phyloP scores from a whole-genome alignment of 345 rosid species.

The Arabidopsis suecica region DNA sequence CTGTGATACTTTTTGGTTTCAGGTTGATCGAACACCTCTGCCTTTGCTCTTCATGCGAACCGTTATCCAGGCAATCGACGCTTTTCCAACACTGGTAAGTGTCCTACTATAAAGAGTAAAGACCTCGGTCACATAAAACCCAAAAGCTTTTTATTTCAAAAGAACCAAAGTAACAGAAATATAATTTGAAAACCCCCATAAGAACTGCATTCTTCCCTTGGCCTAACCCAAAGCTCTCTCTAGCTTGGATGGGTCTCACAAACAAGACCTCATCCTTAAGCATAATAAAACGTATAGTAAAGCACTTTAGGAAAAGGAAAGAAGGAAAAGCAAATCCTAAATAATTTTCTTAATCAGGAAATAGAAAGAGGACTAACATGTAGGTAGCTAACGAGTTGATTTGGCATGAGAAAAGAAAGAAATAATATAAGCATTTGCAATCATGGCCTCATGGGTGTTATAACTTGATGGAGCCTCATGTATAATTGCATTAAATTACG shows the following conservation, averaged over 20 bases:
- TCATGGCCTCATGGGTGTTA: not conserved
- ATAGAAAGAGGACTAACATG: slow-evolving; percentile 14
- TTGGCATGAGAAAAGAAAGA: not conserved
- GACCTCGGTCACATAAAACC: slow-evolving; percentile 1
- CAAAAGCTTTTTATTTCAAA: not conserved
- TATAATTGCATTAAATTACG: slow-evolving; percentile 10
- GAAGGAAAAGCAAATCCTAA: slow-evolving; percentile 4
- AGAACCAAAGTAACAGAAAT: slow-evolving; percentile 14
- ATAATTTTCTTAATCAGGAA: not conserved
- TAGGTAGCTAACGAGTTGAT: not conserved
- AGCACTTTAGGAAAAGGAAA: not conserved
- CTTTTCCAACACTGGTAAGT: slow-evolving; percentile 89
- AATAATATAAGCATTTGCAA: not conserved
- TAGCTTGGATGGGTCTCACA: slow-evolving; percentile 22
- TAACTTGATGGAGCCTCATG: slow-evolving; percentile 16
- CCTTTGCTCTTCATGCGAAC: slow-evolving; percentile 99
- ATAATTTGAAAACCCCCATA: slow-evolving; percentile 7
- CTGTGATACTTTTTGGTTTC: slow-evolving; percentile 45
- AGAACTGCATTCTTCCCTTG: slow-evolving; percentile 10
- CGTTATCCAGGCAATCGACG: slow-evolving; percentile 95
- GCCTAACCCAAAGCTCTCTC: slow-evolving; percentile 16
- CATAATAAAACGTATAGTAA: not conserved
- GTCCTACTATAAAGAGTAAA: not conserved
- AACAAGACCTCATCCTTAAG: not conserved
- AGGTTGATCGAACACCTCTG: slow-evolving; percentile 92